Base-by-base conservation (phyloP, 2,329 filamentous ascomycete genomes). In the Cordyceps tenuipes region DNA sequence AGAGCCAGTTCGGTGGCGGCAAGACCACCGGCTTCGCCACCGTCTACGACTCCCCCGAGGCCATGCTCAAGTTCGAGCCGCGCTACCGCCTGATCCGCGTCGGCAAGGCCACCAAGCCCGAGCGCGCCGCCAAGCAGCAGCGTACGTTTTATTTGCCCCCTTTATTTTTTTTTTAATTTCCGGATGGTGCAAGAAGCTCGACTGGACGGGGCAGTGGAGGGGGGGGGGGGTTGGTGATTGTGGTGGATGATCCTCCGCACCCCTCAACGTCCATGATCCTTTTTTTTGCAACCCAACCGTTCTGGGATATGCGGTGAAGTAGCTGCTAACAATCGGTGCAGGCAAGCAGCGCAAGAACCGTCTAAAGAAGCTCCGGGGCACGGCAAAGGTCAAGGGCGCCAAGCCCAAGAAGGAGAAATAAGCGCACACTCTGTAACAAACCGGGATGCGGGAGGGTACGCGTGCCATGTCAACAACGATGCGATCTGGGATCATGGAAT, bases 311-410 rank as follows among this genome's bases (percentile, higher is more conserved):
- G 34, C 12, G 34, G 34, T 36, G 9, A 36, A 36, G 3, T 5
- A 43, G 12, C n/a, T 49, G 44, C 68, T 71, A 61, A 71, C 66
- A 63, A 59, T 52, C 23, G 62, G 62, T 70, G 83, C 80, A 97
- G 93, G 93, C 88, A 99, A 99, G 86, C 94, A 97, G 84, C 90
- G 94, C 84, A 99, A 99, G 91, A 99, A 99, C 90, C 87, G 93
- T 79, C 87, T 90, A 82, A 97, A 99, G 91, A 94, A 93, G 77
- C 89, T 97, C 79, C 90, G 94, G 72, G 94, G 94, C 77, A 96
- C 91, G 73, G 93, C 91, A 75, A 99, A 99, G 91, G 87, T 87
- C 84, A 97, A 97, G 90, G 91, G 91, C 78, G 88, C 87, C 76
- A 86, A 87, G 83, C 85, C 89, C 80, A 94, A 95, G 87, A 96